Base-by-base conservation (phyloP, 768 basidiomycete species). In the Suillus spraguei region DNA sequence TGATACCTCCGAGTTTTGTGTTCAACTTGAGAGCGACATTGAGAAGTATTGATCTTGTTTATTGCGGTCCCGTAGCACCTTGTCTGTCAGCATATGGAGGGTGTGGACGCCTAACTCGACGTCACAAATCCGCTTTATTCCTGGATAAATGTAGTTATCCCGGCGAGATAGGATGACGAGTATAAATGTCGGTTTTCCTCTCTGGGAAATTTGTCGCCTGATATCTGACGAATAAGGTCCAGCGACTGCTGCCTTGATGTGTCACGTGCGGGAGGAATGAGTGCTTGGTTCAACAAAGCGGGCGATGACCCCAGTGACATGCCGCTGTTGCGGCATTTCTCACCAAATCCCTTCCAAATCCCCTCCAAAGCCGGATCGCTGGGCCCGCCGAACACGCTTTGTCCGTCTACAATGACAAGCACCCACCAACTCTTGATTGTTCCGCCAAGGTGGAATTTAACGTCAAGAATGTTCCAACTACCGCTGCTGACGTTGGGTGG, bases 1-100 rank as follows among this genome's bases (percentile, higher is more conserved):
- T 95, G 24, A 89, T 77, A 0, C 93, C 93, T 5, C 91, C 91
- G 1, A 94, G 85, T 74, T 95, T 95, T 39, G 87, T 86, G 68
- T 95, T 95, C 9, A 92, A 82, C 68, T 95, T 94, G 61, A 94
- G 75, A 0, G 90, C 89, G 41, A 93, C 85, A 65, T 92, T 94
- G 92, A 90, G 61, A 92, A 83, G 71, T 94, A 95, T 66, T 93
- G 91, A 62, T 90, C 87, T 68, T 91, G 90, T 65, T 85, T 86
- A 59, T 67, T 82, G 16, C 75, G 69, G 1, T 85, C 81, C 7
- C 72, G 76, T 7, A 89, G 71, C 9, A 88, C 89, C 71, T 92
- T 93, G 7, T 66, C 69, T 11, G 88, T 74, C 33, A 85, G 81
- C 86, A 92, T 87, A 67, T 88, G 89, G n/a, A 92, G 74, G 0